phyloP scores from a whole-genome alignment of 306 rosid species.

The Oemleria cerasiformis region DNA sequence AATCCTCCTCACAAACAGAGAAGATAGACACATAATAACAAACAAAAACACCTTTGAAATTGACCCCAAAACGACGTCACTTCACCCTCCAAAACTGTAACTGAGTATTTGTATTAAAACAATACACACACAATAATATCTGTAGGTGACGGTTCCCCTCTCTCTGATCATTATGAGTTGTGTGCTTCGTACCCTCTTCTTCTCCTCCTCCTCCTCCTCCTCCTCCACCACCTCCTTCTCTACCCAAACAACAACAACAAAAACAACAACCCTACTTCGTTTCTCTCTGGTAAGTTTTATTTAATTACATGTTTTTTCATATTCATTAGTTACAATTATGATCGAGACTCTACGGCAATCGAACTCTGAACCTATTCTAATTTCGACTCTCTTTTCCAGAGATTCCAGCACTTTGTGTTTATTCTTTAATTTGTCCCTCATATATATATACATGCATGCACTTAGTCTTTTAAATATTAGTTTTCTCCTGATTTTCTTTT shows the following conservation, averaged over 20 bases:
- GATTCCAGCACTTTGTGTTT: neutral
- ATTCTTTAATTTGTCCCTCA: neutral
- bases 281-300: neutral
- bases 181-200: constrained; percentile 2
- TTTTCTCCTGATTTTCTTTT: neutral
- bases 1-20: neutral
- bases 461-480: neutral
- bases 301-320: neutral
- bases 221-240: neutral
- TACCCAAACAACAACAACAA: neutral
- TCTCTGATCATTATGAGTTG: neutral
- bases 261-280: neutral
- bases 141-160: neutral
- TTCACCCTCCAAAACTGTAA: neutral
- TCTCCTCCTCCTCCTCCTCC: neutral
- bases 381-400: neutral
- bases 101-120: neutral
- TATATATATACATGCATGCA: neutral
- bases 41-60: neutral
- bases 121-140: neutral
- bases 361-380: neutral
- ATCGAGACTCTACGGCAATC: neutral
- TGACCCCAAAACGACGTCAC: neutral
- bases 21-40: neutral
- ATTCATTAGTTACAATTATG: neutral